Conservation (phyloP, 2,329 filamentous ascomycete species). For the Microascus cirrosus region DNA sequence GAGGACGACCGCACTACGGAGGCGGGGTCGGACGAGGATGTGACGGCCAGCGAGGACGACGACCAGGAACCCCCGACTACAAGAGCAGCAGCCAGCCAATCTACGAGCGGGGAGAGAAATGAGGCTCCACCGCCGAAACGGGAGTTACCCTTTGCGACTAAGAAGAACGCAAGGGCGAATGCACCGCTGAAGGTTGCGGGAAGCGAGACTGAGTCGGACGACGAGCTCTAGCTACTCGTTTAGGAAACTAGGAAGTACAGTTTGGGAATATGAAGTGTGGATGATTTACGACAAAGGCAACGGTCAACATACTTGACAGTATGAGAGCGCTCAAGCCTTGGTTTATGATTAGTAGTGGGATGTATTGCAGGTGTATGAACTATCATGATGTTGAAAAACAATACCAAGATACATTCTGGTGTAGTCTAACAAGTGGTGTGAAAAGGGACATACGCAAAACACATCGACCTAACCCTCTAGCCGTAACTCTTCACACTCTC, state of each 20-base stretch:
- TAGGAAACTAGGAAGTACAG: too few relatives aligned
- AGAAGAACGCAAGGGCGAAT: slow-evolving; percentile 13
- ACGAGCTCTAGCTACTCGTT: slow-evolving; percentile 32
- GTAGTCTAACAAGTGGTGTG: too few relatives aligned
- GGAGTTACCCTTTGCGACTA: slow-evolving; percentile 31
- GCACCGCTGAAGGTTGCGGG: slow-evolving; percentile 15
- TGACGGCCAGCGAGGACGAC: slow-evolving; percentile 30
- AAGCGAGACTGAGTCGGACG: slow-evolving; percentile 44
- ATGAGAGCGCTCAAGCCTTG: neutral
- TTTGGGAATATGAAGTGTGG: too few relatives aligned
- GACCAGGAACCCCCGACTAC: slow-evolving; percentile 14
- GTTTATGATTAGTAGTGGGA: neutral
- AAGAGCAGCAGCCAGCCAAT: slow-evolving; percentile 6
- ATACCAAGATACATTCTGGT: too few relatives aligned
- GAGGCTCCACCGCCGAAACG: slow-evolving; percentile 24
- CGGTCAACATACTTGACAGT: too few relatives aligned
- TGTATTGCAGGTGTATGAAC: too few relatives aligned
- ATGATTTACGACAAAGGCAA: too few relatives aligned
- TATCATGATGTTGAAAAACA: too few relatives aligned
- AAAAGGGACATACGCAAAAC: too few relatives aligned
- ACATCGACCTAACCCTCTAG: too few relatives aligned
- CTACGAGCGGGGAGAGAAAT: neutral
- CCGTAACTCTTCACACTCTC: too few relatives aligned
- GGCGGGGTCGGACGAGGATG: slow-evolving; percentile 25
- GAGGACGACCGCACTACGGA: slow-evolving; percentile 25